Conservation (phyloP, 2,329 filamentous ascomycete genomes). For the Xylariaceae sp. region DNA sequence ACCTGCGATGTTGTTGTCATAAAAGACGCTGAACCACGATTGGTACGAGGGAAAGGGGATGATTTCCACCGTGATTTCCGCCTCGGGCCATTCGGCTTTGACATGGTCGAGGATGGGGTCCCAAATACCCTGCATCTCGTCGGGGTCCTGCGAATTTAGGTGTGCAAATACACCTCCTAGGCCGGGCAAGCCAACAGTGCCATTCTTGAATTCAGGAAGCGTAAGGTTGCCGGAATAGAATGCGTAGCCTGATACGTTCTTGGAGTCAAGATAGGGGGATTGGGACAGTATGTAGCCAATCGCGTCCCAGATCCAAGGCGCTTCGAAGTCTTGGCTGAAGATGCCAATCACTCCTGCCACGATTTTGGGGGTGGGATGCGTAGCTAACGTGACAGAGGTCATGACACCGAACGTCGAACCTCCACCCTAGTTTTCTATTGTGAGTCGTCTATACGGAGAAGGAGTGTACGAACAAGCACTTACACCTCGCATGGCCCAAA, state of each 20-base stretch:
- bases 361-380: constrained; percentile 37
- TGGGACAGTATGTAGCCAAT: constrained; percentile 43
- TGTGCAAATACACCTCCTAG: constrained; percentile 34
- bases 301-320: constrained; percentile 41
- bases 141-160: constrained; percentile 33
- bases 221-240: constrained; percentile 34
- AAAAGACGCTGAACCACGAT: constrained; percentile 35
- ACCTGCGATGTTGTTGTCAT: constrained; percentile 36
- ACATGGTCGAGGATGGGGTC: constrained; percentile 36
- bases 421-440: constrained; percentile 40
- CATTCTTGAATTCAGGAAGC: constrained; percentile 1
- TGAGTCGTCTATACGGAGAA: neutral
- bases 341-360: constrained; percentile 28
- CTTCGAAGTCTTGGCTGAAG: constrained; percentile 27
- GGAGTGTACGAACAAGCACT: constrained; percentile 18
- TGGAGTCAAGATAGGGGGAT: constrained; percentile 44
- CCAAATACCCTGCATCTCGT: constrained; percentile 29
- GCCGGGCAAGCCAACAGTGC: constrained; percentile 23
- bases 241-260: constrained; percentile 48
- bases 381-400: constrained; percentile 51
- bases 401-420: constrained; percentile 58
- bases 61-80: constrained; percentile 15
- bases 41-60: constrained; percentile 34
- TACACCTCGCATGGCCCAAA: constrained; percentile 59
- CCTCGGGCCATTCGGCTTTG: constrained; percentile 35